Evolutionary conservation across 164 flowering plant genomes (phyloP).

Genomic region (Brasenia schreberi): DNA sequence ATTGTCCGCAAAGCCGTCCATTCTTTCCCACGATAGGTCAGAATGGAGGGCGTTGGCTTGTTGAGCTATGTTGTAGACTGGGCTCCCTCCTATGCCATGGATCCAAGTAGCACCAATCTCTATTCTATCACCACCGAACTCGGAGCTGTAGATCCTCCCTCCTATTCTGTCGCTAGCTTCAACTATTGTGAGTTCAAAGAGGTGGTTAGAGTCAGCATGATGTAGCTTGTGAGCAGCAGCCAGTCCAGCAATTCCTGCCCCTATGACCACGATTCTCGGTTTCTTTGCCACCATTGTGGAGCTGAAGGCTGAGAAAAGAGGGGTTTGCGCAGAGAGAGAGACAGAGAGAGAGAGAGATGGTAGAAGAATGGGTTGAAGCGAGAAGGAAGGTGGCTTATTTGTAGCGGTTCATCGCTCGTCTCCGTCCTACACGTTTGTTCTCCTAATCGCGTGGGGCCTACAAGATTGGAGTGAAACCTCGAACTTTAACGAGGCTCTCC

Average conservation of each 20-base stretch:
- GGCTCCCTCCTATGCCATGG: constrained; percentile 91
- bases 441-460: neutral
- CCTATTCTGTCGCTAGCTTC: constrained; percentile 86
- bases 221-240: constrained; percentile 84
- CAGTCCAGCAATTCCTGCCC: constrained; percentile 92
- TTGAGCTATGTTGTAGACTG: constrained; percentile 58
- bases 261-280: constrained; percentile 74
- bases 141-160: constrained; percentile 66
- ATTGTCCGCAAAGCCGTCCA: constrained; percentile 51
- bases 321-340: neutral
- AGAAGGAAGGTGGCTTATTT: neutral
- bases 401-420: neutral
- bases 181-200: constrained; percentile 56
- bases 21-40: constrained; percentile 78
- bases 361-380: neutral
- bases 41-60: constrained; percentile 41
- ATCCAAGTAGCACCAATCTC: constrained; percentile 99
- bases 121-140: constrained; percentile 58
- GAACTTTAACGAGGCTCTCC: constrained; percentile 17
- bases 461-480: constrained; percentile 4
- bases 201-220: constrained; percentile 16
- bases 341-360: constrained; percentile 1
- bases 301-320: neutral
- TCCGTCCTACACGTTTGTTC: neutral
- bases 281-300: constrained; percentile 36